Evolutionary conservation across 768 basidiomycete species (phyloP).

Genomic region (Suillus cothurnatus): DNA sequence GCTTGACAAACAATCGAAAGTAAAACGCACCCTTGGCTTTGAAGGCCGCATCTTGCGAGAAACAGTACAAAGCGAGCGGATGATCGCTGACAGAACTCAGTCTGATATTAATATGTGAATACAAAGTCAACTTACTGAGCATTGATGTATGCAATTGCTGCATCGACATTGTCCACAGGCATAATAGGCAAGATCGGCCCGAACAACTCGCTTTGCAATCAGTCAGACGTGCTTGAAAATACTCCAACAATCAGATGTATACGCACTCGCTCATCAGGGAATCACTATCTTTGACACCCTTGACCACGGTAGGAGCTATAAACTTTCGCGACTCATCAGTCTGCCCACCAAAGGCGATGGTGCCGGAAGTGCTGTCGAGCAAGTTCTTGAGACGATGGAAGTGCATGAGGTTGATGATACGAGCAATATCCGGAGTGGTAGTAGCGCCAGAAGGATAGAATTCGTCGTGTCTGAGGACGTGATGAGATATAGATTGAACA

Average conservation of each 20-base stretch:
- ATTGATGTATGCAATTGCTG: constrained; percentile 71
- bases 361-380: constrained; percentile 68
- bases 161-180: constrained; percentile 68
- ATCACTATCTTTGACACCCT: constrained; percentile 61
- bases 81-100: constrained; percentile 51
- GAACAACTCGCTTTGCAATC: constrained; percentile 67
- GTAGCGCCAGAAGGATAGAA: constrained; percentile 47
- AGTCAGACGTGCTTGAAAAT: constrained; percentile 4
- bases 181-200: constrained; percentile 81
- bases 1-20: background rate
- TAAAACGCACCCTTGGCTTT: constrained; percentile 59
- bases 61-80: constrained; percentile 79
- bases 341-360: constrained; percentile 64
- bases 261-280: constrained; percentile 77
- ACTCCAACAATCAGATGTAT: background rate
- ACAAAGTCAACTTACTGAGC: constrained; percentile 35
- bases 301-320: constrained; percentile 75
- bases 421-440: constrained; percentile 46
- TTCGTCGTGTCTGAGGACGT: constrained; percentile 22
- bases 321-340: constrained; percentile 57
- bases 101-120: background rate
- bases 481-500: background rate
- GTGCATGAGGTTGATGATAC: constrained; percentile 56
- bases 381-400: constrained; percentile 61
- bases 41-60: constrained; percentile 58